phyloP scores from a whole-genome alignment of 2,329 filamentous ascomycete species.

The Cyphellophora attinorum region DNA sequence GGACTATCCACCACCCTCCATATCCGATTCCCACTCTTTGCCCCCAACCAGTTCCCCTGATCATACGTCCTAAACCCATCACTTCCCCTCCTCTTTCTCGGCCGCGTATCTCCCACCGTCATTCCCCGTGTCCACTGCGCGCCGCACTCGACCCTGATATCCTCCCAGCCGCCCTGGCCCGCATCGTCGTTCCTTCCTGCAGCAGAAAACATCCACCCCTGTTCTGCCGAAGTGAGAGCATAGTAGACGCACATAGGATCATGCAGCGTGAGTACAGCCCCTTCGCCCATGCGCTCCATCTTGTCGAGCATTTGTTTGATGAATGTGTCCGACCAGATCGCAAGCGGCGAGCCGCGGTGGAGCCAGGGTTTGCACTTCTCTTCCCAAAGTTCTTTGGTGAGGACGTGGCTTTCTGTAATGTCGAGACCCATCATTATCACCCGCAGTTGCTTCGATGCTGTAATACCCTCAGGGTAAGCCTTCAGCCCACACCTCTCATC shows the following conservation, averaged over 20 bases:
- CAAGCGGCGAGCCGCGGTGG: constrained; percentile 53
- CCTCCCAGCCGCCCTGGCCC: constrained; percentile 52
- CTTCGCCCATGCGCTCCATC: constrained; percentile 53
- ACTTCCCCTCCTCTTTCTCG: constrained; percentile 32
- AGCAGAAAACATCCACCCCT: constrained; percentile 23
- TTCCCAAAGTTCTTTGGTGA: constrained; percentile 53
- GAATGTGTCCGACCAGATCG: constrained; percentile 63
- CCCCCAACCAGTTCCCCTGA: constrained; percentile 64
- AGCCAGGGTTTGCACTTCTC: constrained; percentile 46
- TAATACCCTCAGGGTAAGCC: constrained; percentile 53
- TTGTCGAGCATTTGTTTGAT: constrained; percentile 61
- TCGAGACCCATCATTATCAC: constrained; percentile 67
- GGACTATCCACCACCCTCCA: constrained; percentile 56
- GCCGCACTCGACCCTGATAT: constrained; percentile 78
- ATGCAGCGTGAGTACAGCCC: constrained; percentile 54
- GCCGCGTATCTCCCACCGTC: constrained; percentile 71
- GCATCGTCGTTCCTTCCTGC: too few relatives aligned
- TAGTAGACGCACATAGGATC: constrained; percentile 77
- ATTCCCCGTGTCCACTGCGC: constrained; percentile 94
- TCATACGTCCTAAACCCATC: constrained; percentile 59
- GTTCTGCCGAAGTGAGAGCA: constrained; percentile 45
- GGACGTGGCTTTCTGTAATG: constrained; percentile 61
- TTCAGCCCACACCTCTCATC: constrained; percentile 32
- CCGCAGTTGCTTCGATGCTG: constrained; percentile 51
- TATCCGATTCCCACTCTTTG: constrained; percentile 67